These are phyloP conservation scores for Cucumis melo DNA, from an alignment of 306 rosid species.

Conservation along the genomic window DNA sequence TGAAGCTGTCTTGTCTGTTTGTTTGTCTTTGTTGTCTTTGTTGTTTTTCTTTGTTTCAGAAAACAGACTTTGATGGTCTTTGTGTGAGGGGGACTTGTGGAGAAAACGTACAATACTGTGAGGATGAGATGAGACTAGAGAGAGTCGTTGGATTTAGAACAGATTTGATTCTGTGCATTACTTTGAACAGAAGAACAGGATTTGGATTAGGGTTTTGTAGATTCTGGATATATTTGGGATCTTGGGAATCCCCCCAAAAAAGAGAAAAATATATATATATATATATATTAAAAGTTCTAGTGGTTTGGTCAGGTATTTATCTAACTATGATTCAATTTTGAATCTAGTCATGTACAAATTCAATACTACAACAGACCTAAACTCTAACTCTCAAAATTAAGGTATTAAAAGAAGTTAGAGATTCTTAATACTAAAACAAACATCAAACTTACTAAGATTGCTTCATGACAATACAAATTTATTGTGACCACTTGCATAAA, in stretches of 20 bases:
- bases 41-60: neutral
- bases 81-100: neutral
- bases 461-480: no score
- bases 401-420: no score
- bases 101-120: neutral
- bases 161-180: neutral
- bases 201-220: neutral
- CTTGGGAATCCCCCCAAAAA: neutral
- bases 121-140: no score
- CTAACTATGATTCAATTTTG: neutral
- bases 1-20: neutral
- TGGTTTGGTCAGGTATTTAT: neutral
- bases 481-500: no score
- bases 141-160: neutral
- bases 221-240: neutral
- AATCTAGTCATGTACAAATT: neutral
- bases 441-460: no score
- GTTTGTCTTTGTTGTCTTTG: neutral
- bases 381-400: neutral
- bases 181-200: neutral
- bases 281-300: neutral
- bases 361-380: neutral
- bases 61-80: neutral
- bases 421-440: no score
- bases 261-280: no score